Percentiles rank a stretch among this genome's conserved stretches.
phyloP scores from a whole-genome alignment of 1,284 basidiomycete species.

The Schizophyllum amplum region DNA sequence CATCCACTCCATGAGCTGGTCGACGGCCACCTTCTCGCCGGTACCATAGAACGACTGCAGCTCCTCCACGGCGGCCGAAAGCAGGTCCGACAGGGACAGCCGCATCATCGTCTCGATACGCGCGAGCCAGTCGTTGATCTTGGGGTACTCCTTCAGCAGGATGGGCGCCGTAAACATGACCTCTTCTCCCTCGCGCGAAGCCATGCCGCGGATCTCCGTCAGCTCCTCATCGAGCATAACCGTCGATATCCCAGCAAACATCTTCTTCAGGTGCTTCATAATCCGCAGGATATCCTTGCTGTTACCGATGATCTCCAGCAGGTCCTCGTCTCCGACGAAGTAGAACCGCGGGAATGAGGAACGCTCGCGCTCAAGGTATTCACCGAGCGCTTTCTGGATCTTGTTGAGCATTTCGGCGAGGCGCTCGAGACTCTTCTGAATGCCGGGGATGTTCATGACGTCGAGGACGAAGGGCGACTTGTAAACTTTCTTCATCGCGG shows the following conservation, averaged over 20 bases:
- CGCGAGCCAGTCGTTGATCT: conserved; percentile 98
- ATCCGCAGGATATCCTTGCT: conserved; percentile 97
- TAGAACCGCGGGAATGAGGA: conserved; percentile 99
- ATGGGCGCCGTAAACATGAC: conserved; percentile 83
- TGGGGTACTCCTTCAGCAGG: conserved; percentile 85
- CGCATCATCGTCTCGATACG: conserved; percentile 93
- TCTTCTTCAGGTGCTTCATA: conserved; percentile 99
- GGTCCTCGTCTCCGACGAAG: conserved; percentile 98
- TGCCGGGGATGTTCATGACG: conserved; percentile 94
- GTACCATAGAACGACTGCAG: conserved; percentile 78
- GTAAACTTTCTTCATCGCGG: conserved; percentile 99
- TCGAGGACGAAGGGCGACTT: conserved; percentile 98
- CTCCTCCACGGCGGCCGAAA: conserved; percentile 76
- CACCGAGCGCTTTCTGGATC: conserved; percentile 98
- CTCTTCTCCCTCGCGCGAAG: conserved; percentile 92
- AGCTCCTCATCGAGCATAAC: conserved; percentile 86
- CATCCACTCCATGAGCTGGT: conserved; percentile 84
- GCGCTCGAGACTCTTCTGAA: conserved; percentile 96
- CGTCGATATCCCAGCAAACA: conserved; percentile 97
- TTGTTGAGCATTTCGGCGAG: conserved; percentile 94
- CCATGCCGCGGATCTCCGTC: conserved; percentile 83
- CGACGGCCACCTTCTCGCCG: conserved; percentile 42
- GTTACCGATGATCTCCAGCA: conserved; percentile 98
- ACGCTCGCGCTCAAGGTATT: conserved; percentile 96
- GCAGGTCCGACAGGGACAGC: conserved; percentile 77